Base-by-base conservation (phyloP, 2,329 filamentous ascomycete genomes). In the Aulographum hederae region DNA sequence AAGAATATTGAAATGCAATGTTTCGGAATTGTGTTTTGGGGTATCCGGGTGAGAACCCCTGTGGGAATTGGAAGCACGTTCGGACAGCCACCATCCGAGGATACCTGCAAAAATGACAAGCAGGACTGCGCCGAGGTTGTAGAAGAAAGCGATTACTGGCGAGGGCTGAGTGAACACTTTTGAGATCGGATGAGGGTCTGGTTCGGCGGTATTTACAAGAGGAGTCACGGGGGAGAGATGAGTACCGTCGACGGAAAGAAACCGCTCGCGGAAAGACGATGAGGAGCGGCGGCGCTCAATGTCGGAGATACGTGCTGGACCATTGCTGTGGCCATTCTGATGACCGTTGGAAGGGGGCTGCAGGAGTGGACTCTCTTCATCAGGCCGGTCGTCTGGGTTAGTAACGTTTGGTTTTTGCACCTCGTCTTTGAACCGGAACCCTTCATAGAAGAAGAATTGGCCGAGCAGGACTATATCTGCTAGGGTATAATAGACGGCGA, bases 401-500 rank as follows among this genome's bases (percentile, higher is more conserved):
- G 59, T 43, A 14, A 21, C 14, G 13, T 15, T 18, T 6, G 34
- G 39, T 13, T 41, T 47, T 19, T 37, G 40, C 18, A 48, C 43
- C 15, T 46, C 36, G 31, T 58, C 56, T 6, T 39, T 45, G 11
- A 59, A 38, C 2, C 50, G 56, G 40, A 93, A 89, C 3, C 85
- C 85, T 32, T 80, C 73, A 54, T 98, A 98, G 60, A 92, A 95
- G 60, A 95, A 92, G 54, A 81, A 92, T 56, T 98, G 89, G 1
- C 63, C 66, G 0, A 95, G 61, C 2, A 98, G 64, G 2, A 95
- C 82, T 26, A 94, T 69, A 47, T 95, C 86, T 37, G 84, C 84
- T 23, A 92, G 65, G 12, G 85, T 91, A 51, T 95, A 93, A 53
- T 93, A 93, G 12, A 93, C 68, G 10, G 85, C 85, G n/a, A 94